These are phyloP conservation scores for Penicillium sp. DNA, from an alignment of 2,329 filamentous ascomycete genomes.

Conservation along the genomic window DNA sequence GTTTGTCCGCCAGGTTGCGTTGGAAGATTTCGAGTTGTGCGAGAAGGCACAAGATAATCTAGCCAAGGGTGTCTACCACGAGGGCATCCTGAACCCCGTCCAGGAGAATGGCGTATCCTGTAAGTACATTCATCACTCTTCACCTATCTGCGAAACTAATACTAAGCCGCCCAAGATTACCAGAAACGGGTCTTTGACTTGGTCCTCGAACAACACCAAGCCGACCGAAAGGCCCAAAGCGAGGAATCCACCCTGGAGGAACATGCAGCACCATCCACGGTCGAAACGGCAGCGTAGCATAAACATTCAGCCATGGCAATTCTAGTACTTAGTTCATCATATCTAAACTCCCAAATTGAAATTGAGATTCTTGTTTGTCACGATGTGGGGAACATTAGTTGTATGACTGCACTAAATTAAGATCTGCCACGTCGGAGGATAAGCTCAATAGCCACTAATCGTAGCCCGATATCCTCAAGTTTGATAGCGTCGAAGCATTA, in stretches of 20 bases:
- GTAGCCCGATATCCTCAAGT: neutral
- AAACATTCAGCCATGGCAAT: neutral
- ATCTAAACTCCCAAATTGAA: neutral
- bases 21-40: conserved; percentile 59
- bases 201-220: conserved; percentile 45
- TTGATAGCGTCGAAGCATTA: neutral
- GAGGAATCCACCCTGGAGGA: conserved; percentile 6
- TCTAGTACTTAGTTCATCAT: neutral
- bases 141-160: neutral
- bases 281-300: conserved; percentile 17
- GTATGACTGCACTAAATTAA: neutral
- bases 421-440: neutral
- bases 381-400: neutral
- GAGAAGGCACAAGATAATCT: conserved; percentile 58
- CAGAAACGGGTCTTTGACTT: conserved; percentile 49
- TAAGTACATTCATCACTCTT: conserved; percentile 26
- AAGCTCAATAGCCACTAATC: neutral
- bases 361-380: neutral
- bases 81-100: conserved; percentile 56
- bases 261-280: conserved; percentile 1
- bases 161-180: conserved; percentile 37
- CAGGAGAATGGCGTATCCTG: conserved; percentile 58
- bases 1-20: conserved; percentile 57
- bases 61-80: conserved; percentile 54
- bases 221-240: conserved; percentile 28